Evolutionary conservation across 352 stramenopile genomes (phyloP).

Genomic region (Globisporangium emineosum): DNA sequence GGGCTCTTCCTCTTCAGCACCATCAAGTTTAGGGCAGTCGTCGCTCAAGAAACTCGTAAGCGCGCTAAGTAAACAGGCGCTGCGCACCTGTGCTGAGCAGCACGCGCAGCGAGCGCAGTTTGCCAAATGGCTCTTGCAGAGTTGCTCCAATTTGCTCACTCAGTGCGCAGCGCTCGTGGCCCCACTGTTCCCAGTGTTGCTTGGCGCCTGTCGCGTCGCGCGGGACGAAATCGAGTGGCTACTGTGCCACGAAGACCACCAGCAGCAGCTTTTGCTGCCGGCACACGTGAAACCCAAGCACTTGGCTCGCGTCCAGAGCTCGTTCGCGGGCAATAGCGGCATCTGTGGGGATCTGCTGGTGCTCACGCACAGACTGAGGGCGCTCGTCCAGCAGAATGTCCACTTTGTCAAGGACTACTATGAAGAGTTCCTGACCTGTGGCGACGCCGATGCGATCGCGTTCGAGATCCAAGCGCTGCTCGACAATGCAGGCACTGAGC

Average conservation of each 20-base stretch:
- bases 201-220: slow-evolving; percentile 31
- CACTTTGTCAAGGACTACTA: slow-evolving; percentile 38
- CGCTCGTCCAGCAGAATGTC: slow-evolving; percentile 20
- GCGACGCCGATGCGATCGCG: slow-evolving; percentile 47
- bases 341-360: slow-evolving; percentile 25
- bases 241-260: slow-evolving; percentile 27
- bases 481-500: too few relatives aligned
- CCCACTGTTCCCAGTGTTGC: slow-evolving; percentile 45
- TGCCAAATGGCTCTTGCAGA: slow-evolving; percentile 33
- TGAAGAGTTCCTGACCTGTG: slow-evolving; percentile 33
- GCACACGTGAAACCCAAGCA: slow-evolving; percentile 51
- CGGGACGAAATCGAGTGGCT: slow-evolving; percentile 56
- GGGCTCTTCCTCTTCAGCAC: background rate
- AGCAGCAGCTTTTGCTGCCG: slow-evolving; percentile 29
- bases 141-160: slow-evolving; percentile 29
- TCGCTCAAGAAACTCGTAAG: slow-evolving; percentile 42
- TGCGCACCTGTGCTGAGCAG: slow-evolving; percentile 32
- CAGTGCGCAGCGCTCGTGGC: slow-evolving; percentile 40
- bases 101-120: slow-evolving; percentile 41
- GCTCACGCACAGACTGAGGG: slow-evolving; percentile 22
- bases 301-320: slow-evolving; percentile 27
- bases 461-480: slow-evolving; percentile 28
- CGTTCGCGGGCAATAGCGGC: slow-evolving; percentile 19
- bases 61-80: slow-evolving; percentile 42
- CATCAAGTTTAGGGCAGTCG: background rate